phyloP scores from a whole-genome alignment of 495 filamentous ascomycete species.

The Hyaloscypha hepaticicola region DNA sequence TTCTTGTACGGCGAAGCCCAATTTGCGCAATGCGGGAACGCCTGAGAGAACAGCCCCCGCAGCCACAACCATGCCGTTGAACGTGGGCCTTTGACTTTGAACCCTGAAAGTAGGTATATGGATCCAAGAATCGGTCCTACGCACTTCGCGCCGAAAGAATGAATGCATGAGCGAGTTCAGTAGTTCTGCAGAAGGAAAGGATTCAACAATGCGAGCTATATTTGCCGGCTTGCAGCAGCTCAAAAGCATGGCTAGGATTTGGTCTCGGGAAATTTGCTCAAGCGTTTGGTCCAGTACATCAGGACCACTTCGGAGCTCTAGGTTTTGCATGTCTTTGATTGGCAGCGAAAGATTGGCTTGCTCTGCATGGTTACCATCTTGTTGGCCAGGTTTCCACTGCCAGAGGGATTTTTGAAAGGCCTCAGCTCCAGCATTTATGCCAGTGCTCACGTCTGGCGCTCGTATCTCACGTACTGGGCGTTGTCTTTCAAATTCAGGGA shows the following conservation, averaged over 20 bases:
- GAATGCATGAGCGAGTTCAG: constrained; percentile 62
- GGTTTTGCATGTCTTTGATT: constrained; percentile 4
- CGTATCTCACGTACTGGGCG: neutral
- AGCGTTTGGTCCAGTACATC: neutral
- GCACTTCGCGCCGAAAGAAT: constrained; percentile 53
- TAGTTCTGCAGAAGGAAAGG: constrained; percentile 58
- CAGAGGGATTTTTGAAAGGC: constrained; percentile 44
- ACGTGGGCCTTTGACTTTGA: constrained; percentile 52
- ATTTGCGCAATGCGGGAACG: constrained; percentile 54
- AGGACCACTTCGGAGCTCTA: neutral
- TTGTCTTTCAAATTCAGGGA: neutral
- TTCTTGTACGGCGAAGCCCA: constrained; percentile 64
- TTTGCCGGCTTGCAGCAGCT: constrained; percentile 48
- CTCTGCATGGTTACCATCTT: neutral
- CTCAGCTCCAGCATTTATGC: constrained; percentile 34
- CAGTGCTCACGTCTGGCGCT: constrained; percentile 7
- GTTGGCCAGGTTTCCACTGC: constrained; percentile 46
- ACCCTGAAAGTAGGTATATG: constrained; percentile 56
- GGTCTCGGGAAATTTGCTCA: constrained; percentile 6
- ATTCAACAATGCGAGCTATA: constrained; percentile 50
- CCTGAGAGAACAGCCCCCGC: constrained; percentile 55
- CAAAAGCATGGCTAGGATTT: constrained; percentile 56
- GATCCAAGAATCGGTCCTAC: constrained; percentile 55
- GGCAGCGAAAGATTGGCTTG: neutral
- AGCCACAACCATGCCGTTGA: constrained; percentile 53